Conservation (phyloP, 2,329 filamentous ascomycete genomes). For the Scytalidium sp. region DNA sequence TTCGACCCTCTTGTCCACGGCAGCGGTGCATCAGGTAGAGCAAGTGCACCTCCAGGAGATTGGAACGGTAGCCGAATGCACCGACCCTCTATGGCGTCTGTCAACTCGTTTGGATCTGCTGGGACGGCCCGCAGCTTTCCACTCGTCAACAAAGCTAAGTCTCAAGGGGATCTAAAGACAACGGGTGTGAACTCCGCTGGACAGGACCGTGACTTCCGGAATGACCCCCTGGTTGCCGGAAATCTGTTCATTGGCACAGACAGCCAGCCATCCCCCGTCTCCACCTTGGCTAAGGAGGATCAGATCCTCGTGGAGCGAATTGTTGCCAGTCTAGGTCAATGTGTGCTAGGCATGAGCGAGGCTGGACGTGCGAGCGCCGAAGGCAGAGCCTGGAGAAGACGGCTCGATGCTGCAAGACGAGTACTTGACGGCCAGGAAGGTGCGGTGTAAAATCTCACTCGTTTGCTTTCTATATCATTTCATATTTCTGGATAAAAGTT, state of each 20-base stretch:
- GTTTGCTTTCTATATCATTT: constrained; percentile 2
- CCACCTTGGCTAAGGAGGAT: constrained; percentile 44
- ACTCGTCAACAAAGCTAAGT: constrained; percentile 50
- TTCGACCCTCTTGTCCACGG: constrained; percentile 18
- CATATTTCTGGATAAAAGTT: background rate
- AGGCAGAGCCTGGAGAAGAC: constrained; percentile 62
- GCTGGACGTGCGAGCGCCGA: constrained; percentile 52
- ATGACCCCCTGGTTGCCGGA: constrained; percentile 9
- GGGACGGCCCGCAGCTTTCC: constrained; percentile 62
- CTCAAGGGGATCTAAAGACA: constrained; percentile 4
- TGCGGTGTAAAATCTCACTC: constrained; percentile 14
- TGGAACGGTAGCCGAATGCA: constrained; percentile 30
- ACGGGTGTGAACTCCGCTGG: constrained; percentile 15
- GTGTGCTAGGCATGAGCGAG: constrained; percentile 57
- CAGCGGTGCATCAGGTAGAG: background rate
- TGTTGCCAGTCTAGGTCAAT: constrained; percentile 57
- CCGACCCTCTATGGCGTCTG: constrained; percentile 54
- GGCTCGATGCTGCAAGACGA: constrained; percentile 71
- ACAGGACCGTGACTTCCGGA: constrained; percentile 1
- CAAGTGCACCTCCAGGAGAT: constrained; percentile 2
- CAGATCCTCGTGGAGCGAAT: constrained; percentile 58
- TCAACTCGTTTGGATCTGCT: constrained; percentile 36
- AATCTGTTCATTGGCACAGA: constrained; percentile 7
- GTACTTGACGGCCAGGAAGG: constrained; percentile 69
- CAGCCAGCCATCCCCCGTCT: constrained; percentile 22